These are phyloP conservation scores for Salmacisia buchloeana DNA, from an alignment of 1,284 basidiomycete species.

Conservation along the genomic window DNA sequence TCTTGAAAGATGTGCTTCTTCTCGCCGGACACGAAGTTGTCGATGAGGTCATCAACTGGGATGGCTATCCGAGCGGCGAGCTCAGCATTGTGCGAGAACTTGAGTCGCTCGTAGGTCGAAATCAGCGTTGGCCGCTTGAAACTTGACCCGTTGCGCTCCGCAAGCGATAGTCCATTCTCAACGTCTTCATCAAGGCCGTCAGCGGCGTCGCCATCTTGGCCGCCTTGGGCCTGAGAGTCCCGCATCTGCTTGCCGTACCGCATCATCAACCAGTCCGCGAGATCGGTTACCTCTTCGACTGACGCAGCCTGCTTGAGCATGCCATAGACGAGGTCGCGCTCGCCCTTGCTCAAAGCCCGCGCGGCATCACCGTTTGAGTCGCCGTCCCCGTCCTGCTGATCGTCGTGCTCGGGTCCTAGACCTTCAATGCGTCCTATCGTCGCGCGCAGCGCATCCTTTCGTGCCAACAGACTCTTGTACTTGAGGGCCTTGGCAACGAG, in stretches of 20 bases:
- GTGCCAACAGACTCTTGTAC: slow-evolving; percentile 40
- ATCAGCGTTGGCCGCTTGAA: slow-evolving; percentile 79
- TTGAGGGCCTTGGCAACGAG: slow-evolving; percentile 30
- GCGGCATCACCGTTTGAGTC: background rate
- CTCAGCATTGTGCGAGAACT: slow-evolving; percentile 69
- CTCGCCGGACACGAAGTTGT: slow-evolving; percentile 65
- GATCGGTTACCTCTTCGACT: slow-evolving; percentile 84
- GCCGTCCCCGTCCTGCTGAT: slow-evolving; percentile 67
- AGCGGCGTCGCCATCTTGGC: background rate
- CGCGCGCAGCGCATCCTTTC: slow-evolving; percentile 39
- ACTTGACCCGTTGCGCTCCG: slow-evolving; percentile 47
- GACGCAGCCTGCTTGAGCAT: slow-evolving; percentile 52
- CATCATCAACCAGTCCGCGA: slow-evolving; percentile 82
- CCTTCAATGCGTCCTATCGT: slow-evolving; percentile 32
- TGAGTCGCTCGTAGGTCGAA: slow-evolving; percentile 76
- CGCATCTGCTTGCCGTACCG: slow-evolving; percentile 60
- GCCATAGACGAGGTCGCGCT: slow-evolving; percentile 11
- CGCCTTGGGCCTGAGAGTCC: slow-evolving; percentile 27
- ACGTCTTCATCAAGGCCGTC: slow-evolving; percentile 45
- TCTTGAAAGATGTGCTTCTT: slow-evolving; percentile 34
- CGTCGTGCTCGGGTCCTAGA: slow-evolving; percentile 60
- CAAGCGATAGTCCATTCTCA: slow-evolving; percentile 21
- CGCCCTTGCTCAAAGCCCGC: background rate
- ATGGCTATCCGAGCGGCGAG: slow-evolving; percentile 77
- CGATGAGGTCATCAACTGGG: slow-evolving; percentile 68